These are phyloP conservation scores for Bipolaris cookei DNA, from an alignment of 2,329 filamentous ascomycete genomes.

Conservation along the genomic window DNA sequence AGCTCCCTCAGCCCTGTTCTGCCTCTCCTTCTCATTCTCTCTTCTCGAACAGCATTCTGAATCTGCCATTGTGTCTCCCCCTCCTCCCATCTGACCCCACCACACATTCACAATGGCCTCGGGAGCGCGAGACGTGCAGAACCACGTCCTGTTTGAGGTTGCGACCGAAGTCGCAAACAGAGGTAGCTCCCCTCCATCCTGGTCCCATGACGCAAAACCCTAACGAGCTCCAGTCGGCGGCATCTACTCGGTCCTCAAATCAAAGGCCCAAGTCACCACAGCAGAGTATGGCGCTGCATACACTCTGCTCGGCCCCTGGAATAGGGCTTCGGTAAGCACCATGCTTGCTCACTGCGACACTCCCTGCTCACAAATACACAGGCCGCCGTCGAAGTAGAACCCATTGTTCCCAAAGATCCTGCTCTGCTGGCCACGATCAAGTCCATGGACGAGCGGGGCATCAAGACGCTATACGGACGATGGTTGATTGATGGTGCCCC, in stretches of 20 bases:
- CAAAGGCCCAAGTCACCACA: conserved; percentile 95
- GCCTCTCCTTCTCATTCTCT: conserved; percentile 18
- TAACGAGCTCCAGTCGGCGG: conserved; percentile 75
- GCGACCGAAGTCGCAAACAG: conserved; percentile 97
- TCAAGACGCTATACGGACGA: conserved; percentile 87
- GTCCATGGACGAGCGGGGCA: conserved; percentile 90
- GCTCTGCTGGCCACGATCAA: conserved; percentile 82
- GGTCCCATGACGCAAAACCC: conserved; percentile 5
- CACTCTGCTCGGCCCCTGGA: conserved; percentile 91
- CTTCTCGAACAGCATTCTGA: conserved; percentile 13
- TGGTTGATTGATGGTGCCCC: conserved; percentile 98
- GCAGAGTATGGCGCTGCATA: conserved; percentile 98
- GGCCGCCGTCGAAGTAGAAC: conserved; percentile 98
- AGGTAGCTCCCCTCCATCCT: conserved; percentile 61
- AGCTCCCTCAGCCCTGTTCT: conserved; percentile 25
- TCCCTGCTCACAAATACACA: conserved; percentile 50
- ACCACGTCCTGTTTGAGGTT: conserved; percentile 95
- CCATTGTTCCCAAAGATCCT: conserved; percentile 81
- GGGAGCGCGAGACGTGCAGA: conserved; percentile 74
- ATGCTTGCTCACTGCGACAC: conserved; percentile 3
- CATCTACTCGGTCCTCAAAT: conserved; percentile 99
- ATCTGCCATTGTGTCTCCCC: conserved; percentile 18
- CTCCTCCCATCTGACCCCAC: conserved; percentile 6
- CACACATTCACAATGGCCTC: conserved; percentile 35
- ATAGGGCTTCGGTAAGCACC: conserved; percentile 78